Percentiles rank a stretch among this genome's conserved stretches.
phyloP scores from a whole-genome alignment of 1,284 basidiomycete species.

The Butyriboletus appendiculatus region DNA sequence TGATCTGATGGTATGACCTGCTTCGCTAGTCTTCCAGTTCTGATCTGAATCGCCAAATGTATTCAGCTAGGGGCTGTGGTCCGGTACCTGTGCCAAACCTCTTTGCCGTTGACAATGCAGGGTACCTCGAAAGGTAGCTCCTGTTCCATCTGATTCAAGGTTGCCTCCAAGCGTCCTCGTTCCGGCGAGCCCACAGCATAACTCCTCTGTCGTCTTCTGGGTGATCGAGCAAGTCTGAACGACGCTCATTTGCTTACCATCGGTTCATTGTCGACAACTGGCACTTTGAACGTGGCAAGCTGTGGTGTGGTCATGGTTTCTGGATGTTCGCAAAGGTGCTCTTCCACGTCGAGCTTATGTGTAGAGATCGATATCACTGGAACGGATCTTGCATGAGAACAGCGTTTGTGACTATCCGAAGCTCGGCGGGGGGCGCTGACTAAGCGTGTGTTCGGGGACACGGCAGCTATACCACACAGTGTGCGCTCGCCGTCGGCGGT shows the following conservation, averaged over 20 bases:
- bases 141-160: constrained; percentile 80
- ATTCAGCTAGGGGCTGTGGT: constrained; percentile 3
- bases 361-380: neutral
- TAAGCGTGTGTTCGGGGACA: no score
- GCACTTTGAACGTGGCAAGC: constrained; percentile 82
- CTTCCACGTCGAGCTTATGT: neutral
- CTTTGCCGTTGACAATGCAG: constrained; percentile 89
- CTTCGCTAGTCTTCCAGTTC: constrained; percentile 78
- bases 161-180: constrained; percentile 73
- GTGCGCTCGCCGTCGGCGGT: no score
- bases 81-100: constrained; percentile 49
- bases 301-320: constrained; percentile 59
- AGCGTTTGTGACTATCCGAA: no score
- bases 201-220: constrained; percentile 38
- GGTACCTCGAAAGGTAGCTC: constrained; percentile 90
- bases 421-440: no score
- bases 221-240: neutral
- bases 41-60: constrained; percentile 54
- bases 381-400: constrained; percentile 13
- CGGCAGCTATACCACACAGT: no score
- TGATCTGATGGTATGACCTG: constrained; percentile 88
- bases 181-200: constrained; percentile 86
- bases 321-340: neutral
- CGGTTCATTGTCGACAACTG: constrained; percentile 86
- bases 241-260: constrained; percentile 58